Evolutionary conservation across 805 yeast genomes (phyloP).

Genomic region (Schizosaccharomyces osmophilus): DNA sequence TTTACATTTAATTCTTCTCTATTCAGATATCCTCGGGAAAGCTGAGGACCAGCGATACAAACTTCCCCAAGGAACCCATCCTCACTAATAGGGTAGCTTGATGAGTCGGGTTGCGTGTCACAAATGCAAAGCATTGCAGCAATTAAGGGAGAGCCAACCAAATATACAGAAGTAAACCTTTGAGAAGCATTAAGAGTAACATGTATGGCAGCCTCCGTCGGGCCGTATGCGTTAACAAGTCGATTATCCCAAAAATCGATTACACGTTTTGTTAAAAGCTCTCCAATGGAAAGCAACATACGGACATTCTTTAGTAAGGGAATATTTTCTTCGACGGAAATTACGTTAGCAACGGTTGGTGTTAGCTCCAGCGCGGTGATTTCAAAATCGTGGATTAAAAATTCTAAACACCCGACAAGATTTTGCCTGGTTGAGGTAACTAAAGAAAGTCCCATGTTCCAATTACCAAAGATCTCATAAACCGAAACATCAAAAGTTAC

Average conservation of each 20-base stretch:
- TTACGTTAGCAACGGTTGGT: conserved; percentile 10
- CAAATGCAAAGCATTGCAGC: conserved; percentile 2
- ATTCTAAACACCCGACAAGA: conserved; percentile 6
- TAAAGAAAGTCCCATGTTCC: conserved; percentile 6
- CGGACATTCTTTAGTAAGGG: not conserved
- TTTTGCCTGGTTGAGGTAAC: conserved; percentile 7
- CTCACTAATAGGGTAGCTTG: conserved; percentile 6
- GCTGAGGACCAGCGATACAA: conserved; percentile 12
- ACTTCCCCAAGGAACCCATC: conserved; percentile 12
- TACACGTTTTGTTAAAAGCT: conserved; percentile 7
- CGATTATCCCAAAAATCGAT: conserved; percentile 8
- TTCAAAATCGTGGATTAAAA: conserved; percentile 4
- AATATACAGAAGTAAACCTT: not conserved
- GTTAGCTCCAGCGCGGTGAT: conserved; percentile 9
- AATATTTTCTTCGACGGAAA: conserved; percentile 5
- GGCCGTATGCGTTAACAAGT: conserved; percentile 10
- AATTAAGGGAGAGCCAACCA: not conserved
- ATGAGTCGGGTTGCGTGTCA: not conserved
- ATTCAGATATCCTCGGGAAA: conserved; percentile 12
- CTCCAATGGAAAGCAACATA: conserved; percentile 10
- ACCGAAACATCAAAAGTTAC: conserved; percentile 11
- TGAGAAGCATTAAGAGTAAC: conserved; percentile 4
- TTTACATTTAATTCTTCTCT: conserved; percentile 9
- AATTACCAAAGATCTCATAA: conserved; percentile 10
- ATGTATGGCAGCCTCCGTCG: conserved; percentile 11